A percentile compares a stretch with the other conserved stretches of the same genome.
phyloP scores from a whole-genome alignment of 1,284 basidiomycete species.

The Rhizoctonia solani region DNA sequence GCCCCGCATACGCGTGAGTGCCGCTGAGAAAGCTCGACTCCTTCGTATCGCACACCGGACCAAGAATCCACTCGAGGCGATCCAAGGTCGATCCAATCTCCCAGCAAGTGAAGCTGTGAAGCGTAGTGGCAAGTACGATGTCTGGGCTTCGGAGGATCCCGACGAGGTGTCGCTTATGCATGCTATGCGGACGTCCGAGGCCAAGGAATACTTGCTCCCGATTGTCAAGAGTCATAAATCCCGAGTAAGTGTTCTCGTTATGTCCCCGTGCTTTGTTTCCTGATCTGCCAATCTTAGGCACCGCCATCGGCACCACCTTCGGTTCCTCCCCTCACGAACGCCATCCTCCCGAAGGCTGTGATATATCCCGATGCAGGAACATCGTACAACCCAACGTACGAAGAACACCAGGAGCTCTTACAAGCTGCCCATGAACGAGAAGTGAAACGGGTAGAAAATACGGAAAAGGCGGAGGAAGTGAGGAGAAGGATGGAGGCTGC shows the following conservation, averaged over 20 bases:
- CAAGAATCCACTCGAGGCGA: constrained; percentile 65
- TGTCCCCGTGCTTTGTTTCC: constrained; percentile 13
- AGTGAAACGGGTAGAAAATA: constrained; percentile 58
- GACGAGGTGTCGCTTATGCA: constrained; percentile 52
- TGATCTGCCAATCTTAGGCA: constrained; percentile 9
- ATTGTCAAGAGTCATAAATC: constrained; percentile 51
- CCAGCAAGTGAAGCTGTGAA: constrained; percentile 64
- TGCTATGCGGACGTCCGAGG: constrained; percentile 40
- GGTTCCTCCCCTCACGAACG: constrained; percentile 56
- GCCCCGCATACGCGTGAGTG: constrained; percentile 49
- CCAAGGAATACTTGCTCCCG: constrained; percentile 41
- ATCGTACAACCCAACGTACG: constrained; percentile 90
- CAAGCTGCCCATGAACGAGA: constrained; percentile 72
- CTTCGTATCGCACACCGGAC: constrained; percentile 72
- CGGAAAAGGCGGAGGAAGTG: constrained; percentile 49
- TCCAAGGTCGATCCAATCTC: constrained; percentile 11
- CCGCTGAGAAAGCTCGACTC: constrained; percentile 74
- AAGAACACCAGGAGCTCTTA: constrained; percentile 77
- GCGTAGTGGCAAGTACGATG: constrained; percentile 71
- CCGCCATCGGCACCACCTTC: constrained; percentile 54
- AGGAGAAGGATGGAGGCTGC: constrained; percentile 58
- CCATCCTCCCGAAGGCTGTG: constrained; percentile 64
- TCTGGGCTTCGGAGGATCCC: constrained; percentile 60
- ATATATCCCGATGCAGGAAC: constrained; percentile 80
- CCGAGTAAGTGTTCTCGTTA: constrained; percentile 52